phyloP scores from a whole-genome alignment of 768 basidiomycete species.

The Glaciozyma antarctica region DNA sequence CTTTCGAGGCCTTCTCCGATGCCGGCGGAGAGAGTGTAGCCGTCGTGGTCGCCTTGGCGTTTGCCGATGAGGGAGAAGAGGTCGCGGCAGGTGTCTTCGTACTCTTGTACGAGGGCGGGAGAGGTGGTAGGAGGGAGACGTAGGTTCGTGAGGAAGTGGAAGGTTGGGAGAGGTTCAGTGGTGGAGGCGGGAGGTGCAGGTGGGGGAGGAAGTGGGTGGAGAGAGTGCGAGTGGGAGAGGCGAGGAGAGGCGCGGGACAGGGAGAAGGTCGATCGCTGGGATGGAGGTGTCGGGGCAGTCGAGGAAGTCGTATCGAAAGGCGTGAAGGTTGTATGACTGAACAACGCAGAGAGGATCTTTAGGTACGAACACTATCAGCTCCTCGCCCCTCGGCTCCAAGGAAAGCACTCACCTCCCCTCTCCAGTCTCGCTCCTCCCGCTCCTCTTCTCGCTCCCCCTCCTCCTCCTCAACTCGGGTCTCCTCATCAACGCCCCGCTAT shows the following conservation, averaged over 20 bases:
- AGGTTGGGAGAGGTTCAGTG: constrained; percentile 11
- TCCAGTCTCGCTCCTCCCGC: constrained; percentile 6
- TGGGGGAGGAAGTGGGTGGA: background rate
- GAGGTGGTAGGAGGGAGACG: constrained; percentile 7
- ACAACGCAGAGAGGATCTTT: constrained; percentile 16
- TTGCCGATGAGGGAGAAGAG: constrained; percentile 24
- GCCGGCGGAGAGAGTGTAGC: background rate
- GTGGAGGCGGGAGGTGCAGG: background rate
- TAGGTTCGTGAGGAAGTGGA: constrained; percentile 26
- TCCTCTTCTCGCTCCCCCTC: background rate
- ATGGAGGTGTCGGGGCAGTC: background rate
- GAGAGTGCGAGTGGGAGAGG: background rate
- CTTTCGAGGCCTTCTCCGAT: constrained; percentile 1
- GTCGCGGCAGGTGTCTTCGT: constrained; percentile 9
- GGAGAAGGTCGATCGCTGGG: background rate
- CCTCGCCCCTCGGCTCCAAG: background rate
- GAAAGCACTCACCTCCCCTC: constrained; percentile 1
- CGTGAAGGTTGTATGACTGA: constrained; percentile 16
- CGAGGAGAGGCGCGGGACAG: background rate
- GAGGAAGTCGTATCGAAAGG: constrained; percentile 10
- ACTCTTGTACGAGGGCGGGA: background rate
- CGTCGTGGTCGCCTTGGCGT: background rate
- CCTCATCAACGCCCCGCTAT: background rate
- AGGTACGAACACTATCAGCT: background rate
- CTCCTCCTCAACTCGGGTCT: background rate